Evolutionary conservation across 73 alveolate genomes (phyloP).

Genomic region (Stentor coeruleus): DNA sequence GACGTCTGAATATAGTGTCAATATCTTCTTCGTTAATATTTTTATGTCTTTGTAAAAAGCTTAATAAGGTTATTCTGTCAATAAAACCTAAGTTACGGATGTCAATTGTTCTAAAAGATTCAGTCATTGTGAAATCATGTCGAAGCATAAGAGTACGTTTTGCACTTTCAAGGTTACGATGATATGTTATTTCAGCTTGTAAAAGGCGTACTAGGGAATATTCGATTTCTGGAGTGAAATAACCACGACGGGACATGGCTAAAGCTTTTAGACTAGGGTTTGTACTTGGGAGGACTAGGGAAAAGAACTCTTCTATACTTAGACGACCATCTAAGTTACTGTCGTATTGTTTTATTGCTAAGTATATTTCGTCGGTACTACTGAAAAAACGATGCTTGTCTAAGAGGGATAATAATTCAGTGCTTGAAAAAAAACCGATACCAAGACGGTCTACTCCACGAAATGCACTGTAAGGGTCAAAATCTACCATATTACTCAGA

Average conservation of each 20-base stretch:
- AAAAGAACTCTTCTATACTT: background rate
- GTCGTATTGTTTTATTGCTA: background rate
- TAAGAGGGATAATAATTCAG: background rate
- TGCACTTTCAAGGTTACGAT: conserved; percentile 35
- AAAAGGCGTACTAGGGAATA: conserved; percentile 28
- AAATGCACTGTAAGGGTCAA: conserved; percentile 50
- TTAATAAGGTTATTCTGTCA: conserved; percentile 25
- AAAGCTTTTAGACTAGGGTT: background rate
- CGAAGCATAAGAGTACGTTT: conserved; percentile 30
- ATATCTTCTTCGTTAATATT: conserved; percentile 28
- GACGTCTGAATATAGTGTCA: conserved; percentile 41
- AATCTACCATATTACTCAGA: conserved; percentile 21
- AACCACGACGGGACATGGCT: background rate
- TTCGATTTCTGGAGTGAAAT: background rate
- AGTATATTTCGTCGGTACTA: background rate
- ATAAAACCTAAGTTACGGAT: conserved; percentile 20
- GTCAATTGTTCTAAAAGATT: conserved; percentile 38
- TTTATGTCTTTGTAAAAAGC: conserved; percentile 32
- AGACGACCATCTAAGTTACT: background rate
- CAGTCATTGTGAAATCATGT: conserved; percentile 29
- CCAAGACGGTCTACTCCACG: conserved; percentile 27
- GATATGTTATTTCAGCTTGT: conserved; percentile 29
- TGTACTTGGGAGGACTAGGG: background rate
- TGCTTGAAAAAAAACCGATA: background rate
- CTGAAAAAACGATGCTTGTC: background rate